These are phyloP conservation scores for Ziziphus jujuba DNA, from an alignment of 306 rosid genomes.

Conservation along the genomic window DNA sequence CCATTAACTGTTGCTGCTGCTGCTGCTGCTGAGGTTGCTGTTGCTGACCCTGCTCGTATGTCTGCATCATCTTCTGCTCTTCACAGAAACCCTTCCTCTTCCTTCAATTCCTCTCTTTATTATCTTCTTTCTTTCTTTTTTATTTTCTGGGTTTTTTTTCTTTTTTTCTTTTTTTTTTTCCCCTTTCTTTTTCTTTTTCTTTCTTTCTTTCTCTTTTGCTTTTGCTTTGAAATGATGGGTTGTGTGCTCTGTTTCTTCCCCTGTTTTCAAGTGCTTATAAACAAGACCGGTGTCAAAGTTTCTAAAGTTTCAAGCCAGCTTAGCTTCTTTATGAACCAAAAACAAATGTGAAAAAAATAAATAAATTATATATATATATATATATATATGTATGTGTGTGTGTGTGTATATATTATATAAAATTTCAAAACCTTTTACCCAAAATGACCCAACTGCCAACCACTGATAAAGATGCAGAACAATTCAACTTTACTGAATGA, in stretches of 20 bases:
- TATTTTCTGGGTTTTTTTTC: background rate
- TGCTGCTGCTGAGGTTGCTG: slow-evolving; percentile 38
- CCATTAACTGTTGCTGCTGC: slow-evolving; percentile 54
- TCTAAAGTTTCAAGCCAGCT: slow-evolving; percentile 29
- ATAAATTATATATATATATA: slow-evolving; percentile 8
- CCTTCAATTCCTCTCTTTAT: slow-evolving; percentile 35
- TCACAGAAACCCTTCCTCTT: slow-evolving; percentile 38
- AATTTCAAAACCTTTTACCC: slow-evolving; percentile 18
- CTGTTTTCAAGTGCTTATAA: slow-evolving; percentile 44
- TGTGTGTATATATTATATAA: slow-evolving; percentile 12
- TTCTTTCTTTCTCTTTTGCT: slow-evolving; percentile 31
- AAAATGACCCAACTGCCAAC: slow-evolving; percentile 69
- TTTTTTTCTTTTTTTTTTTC: slow-evolving; percentile 10
- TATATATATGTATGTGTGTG: too few relatives aligned
- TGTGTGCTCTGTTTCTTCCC: slow-evolving; percentile 42
- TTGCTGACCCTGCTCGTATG: background rate
- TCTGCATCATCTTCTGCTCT: slow-evolving; percentile 1
- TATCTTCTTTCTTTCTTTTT: slow-evolving; percentile 1
- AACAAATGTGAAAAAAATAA: background rate
- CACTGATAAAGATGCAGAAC: slow-evolving; percentile 41
- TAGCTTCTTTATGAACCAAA: slow-evolving; percentile 37
- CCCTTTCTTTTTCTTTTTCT: slow-evolving; percentile 14
- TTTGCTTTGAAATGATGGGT: slow-evolving; percentile 59
- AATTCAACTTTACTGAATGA: slow-evolving; percentile 36
- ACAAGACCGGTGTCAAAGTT: slow-evolving; percentile 6